Base-by-base conservation (phyloP, 1,284 basidiomycete species). In the Pseudozyma sp. region DNA sequence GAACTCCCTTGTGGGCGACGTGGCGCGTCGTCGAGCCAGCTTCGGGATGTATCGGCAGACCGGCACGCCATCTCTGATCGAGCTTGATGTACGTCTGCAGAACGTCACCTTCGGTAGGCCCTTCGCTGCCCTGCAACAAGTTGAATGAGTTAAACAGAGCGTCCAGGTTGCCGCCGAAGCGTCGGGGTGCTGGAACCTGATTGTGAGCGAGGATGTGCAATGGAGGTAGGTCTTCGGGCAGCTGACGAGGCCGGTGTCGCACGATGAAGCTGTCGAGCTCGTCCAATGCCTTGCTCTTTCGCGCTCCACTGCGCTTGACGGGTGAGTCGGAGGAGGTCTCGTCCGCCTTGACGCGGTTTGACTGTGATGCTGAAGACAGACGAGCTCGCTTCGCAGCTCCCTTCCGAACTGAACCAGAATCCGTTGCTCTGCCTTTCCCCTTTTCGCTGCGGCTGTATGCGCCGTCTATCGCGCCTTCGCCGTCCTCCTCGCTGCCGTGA, bases 41-140 rank as follows among this genome's bases (percentile, higher is more conserved):
- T 53, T 59, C 44, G 34, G 62, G 47, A 51, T 72, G 69, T 11
- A 70, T 65, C 3, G 62, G 60, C n/a, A 68, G 54, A 31, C 79
- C 80, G 4, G 68, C 46, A 16, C 72, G 71, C 45, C 59, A 61
- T 37, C 69, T 53, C 42, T 60, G 44, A 43, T 80, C 78, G 31
- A 79, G 51, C 16, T 64, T 62, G 31, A 63, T 35, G 47, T 75
- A 72, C 0, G 71, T 37, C 11, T 69, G n/a, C 14, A 71, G 39
- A 19, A 73, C 71, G 19, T 46, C 44, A 10, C 54, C 66, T 24
- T 80, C 68, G 31, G 52, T 31, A 34, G 57, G 50, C 1, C 60
- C 46, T 9, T 70, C 56, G 13, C 77, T 76, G 29, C 75, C 75
- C 34, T 72, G 67, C 46, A 78, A 54, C 6, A 69, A 46, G 30